Evolutionary conservation across 1,139 yeast species (phyloP), one percentile per base, ranked within the genome.

Genomic region (Suhomyces bolitotheri): DNA sequence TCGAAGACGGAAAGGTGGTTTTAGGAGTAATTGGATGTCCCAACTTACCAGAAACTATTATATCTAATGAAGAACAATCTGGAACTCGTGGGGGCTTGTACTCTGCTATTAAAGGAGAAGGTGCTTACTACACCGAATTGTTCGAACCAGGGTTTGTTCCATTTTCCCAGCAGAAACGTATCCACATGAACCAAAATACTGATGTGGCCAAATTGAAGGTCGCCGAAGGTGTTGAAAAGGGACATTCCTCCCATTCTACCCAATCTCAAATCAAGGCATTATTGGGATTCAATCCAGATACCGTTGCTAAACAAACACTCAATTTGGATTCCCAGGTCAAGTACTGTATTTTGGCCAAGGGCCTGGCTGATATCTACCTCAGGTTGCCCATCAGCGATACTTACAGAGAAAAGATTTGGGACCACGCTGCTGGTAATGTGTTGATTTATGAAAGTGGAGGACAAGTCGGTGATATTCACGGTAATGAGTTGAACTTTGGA

Each of bases 21-120:
- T 72, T 92, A 35, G 98, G 98, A 27, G 94, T 88, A 15, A 86
- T 92, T 60, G 98, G 97, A 2, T 92, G 97, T 62, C 99, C 99
- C 23, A 92, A 92, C 58, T 66, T 94, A 36, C 80, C 84, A 2
- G 78, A 76, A 34, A 65, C 62, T 27, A 65, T 80, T 25, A 53
- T 54, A 47, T 49, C 68, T 41, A 70, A 71, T 43, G 56, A 56
- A 11, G 58, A 67, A 16, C 54, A 51, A 40, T 45, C 59, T 4
- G 69, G 81, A 33, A 53, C 53, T 2, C 64, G 58, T 24, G 95
- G 95, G 4, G 87, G 88, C 0, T 61, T 86, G 26, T 90, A 82
- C 59, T 78, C 88, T 27, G 95, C 97, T 4, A 74, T 86, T 17
- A 71, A 72, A 41, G 87, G 83, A 4, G 62, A 69, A 17, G 97